Conservation (phyloP, 2,329 filamentous ascomycete species). For the Penicillium occitanis region DNA sequence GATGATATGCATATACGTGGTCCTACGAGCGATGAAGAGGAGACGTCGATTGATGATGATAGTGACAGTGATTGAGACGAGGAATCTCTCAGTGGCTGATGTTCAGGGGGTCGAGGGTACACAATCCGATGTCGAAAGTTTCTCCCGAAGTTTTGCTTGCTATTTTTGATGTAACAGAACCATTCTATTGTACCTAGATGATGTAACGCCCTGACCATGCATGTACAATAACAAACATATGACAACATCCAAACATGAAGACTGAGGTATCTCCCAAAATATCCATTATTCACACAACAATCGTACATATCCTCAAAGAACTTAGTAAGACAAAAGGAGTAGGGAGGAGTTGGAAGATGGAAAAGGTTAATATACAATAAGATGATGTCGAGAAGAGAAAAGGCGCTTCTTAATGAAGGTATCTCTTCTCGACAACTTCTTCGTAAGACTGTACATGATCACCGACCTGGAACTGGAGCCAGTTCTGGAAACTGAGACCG, state of each 20-base stretch:
- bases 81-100: not conserved
- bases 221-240: conserved; percentile 14
- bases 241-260: not conserved
- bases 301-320: not conserved
- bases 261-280: not conserved
- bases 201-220: conserved; percentile 15
- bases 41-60: not conserved
- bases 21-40: conserved; percentile 11
- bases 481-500: conserved; percentile 79
- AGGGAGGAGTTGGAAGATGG: not conserved
- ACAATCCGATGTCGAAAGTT: too few relatives aligned
- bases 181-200: conserved; percentile 8
- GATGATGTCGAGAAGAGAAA: not conserved
- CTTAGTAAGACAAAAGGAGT: not conserved
- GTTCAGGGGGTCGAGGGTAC: not conserved
- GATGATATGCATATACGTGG: not conserved
- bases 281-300: conserved; percentile 14
- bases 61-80: conserved; percentile 6
- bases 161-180: not conserved
- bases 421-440: conserved; percentile 70
- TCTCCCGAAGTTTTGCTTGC: not conserved
- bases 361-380: conserved; percentile 10
- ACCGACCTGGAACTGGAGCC: conserved; percentile 73
- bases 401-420: conserved; percentile 31
- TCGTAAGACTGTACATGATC: conserved; percentile 89